A percentile compares a stretch with the other conserved stretches of the same genome.
Conservation (phyloP, 169 alveolate species). For the Eimeria brunetti region DNA sequence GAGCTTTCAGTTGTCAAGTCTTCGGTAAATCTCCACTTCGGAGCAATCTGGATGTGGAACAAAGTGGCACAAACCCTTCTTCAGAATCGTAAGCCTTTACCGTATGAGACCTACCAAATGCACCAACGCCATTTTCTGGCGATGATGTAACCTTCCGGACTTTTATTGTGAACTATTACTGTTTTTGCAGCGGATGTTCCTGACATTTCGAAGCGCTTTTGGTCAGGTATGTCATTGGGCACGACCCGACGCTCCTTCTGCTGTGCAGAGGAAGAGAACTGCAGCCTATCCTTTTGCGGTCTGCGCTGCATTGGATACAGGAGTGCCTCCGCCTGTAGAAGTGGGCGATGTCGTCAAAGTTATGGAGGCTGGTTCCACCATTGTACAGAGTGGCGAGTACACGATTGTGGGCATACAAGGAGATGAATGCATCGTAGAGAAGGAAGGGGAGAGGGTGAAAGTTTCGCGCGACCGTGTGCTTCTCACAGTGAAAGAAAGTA, state of each 20-base stretch:
- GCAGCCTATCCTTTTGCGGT: background rate
- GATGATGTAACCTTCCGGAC: background rate
- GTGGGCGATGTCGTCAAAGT: conserved; percentile 53
- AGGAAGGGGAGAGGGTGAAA: conserved; percentile 12
- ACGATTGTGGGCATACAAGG: conserved; percentile 30
- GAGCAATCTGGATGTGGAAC: conserved; percentile 66
- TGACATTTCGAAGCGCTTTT: conserved; percentile 50
- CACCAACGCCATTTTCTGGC: background rate
- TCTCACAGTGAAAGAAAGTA: conserved; percentile 25
- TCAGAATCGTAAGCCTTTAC: conserved; percentile 27
- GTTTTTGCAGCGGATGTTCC: conserved; percentile 21
- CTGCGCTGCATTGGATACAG: background rate
- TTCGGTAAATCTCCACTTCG: conserved; percentile 36
- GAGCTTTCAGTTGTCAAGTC: conserved; percentile 9
- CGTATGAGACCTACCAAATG: background rate
- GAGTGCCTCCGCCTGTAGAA: conserved; percentile 44
- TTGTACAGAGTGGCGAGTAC: conserved; percentile 1
- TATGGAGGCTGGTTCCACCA: conserved; percentile 18
- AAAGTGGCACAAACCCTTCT: conserved; percentile 43
- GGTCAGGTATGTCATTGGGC: conserved; percentile 16
- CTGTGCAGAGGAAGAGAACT: background rate
- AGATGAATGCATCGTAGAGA: background rate
- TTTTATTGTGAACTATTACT: background rate
- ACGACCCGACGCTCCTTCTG: background rate
- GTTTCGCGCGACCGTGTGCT: conserved; percentile 18